phyloP scores from a whole-genome alignment of 2,329 filamentous ascomycete genomes.

The Tolypocladium ovalisporum region DNA sequence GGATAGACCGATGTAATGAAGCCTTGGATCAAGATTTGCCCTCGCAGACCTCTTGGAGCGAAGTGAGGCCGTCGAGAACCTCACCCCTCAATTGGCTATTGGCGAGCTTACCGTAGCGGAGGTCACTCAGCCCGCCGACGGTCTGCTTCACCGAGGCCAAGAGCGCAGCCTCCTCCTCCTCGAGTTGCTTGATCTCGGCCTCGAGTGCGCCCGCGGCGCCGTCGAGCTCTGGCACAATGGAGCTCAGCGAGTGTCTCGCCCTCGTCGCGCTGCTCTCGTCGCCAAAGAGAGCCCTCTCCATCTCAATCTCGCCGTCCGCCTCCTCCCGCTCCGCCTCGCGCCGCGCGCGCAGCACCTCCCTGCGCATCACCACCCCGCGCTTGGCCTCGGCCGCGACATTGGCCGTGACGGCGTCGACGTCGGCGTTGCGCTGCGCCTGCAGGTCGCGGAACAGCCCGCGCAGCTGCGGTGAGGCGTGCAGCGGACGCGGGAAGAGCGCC shows the following conservation, averaged over 20 bases:
- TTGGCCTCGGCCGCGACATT: constrained; percentile 57
- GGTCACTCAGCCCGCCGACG: constrained; percentile 66
- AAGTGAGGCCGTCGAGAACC: constrained; percentile 52
- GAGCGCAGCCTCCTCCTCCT: constrained; percentile 51
- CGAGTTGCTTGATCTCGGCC: constrained; percentile 53
- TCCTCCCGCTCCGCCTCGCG: constrained; percentile 43
- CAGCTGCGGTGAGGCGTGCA: constrained; percentile 56
- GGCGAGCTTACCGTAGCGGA: constrained; percentile 67
- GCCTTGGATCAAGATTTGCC: constrained; percentile 20
- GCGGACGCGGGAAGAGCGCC: constrained; percentile 59
- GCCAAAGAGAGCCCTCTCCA: constrained; percentile 53
- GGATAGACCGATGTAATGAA: background rate
- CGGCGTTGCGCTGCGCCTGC: constrained; percentile 58
- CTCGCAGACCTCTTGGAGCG: constrained; percentile 48
- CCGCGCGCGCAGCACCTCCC: constrained; percentile 43
- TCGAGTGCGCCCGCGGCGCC: constrained; percentile 55
- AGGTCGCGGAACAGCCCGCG: constrained; percentile 68
- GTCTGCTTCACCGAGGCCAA: constrained; percentile 52
- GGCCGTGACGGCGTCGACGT: constrained; percentile 54
- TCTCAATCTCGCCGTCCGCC: constrained; percentile 51
- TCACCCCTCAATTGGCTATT: constrained; percentile 54
- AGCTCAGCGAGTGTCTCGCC: constrained; percentile 47
- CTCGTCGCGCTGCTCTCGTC: constrained; percentile 30
- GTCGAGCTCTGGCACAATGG: constrained; percentile 60
- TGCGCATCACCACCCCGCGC: constrained; percentile 45